Evolutionary conservation across 306 rosid species (phyloP).

Genomic region (Casuarina cunninghamiana): DNA sequence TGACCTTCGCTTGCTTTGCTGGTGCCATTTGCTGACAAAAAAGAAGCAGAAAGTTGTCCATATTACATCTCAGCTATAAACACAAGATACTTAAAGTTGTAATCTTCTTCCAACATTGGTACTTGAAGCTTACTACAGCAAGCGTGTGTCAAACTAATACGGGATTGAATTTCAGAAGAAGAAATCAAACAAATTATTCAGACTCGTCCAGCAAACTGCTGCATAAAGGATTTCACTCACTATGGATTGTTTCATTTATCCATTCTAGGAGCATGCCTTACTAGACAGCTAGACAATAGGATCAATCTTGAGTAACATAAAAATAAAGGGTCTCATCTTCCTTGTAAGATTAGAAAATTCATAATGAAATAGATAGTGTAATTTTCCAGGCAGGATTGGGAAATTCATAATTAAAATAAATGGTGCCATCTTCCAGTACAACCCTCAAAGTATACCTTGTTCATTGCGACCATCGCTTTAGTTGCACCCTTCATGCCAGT

Average conservation of each 20-base stretch:
- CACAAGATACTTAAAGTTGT: not conserved
- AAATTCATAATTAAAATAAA: not conserved
- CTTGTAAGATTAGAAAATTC: too few species aligned
- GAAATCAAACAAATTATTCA: not conserved
- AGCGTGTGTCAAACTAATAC: not conserved
- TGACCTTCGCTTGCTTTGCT: slow-evolving; percentile 89
- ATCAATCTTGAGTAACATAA: not conserved
- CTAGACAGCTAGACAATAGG: not conserved
- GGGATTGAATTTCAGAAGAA: not conserved
- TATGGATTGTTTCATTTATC: not conserved
- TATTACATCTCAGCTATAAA: not conserved
- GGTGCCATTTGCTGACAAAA: slow-evolving; percentile 93
- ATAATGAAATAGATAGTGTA: not conserved
- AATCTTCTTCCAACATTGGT: not conserved
- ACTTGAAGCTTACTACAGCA: not conserved
- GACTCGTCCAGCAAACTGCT: not conserved
- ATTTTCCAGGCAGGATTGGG: not conserved
- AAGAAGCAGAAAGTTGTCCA: slow-evolving; percentile 25
- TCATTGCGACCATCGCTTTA: slow-evolving; percentile 98
- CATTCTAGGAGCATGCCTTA: not conserved
- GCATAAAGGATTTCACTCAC: not conserved
- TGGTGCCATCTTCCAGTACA: not conserved
- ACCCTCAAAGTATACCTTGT: slow-evolving; percentile 55
- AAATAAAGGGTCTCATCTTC: too few species aligned
- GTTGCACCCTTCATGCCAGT: slow-evolving; percentile 99